Percentiles rank a stretch among this genome's conserved stretches.
phyloP scores from a whole-genome alignment of 495 filamentous ascomycete species.

The Xylaria acuta region DNA sequence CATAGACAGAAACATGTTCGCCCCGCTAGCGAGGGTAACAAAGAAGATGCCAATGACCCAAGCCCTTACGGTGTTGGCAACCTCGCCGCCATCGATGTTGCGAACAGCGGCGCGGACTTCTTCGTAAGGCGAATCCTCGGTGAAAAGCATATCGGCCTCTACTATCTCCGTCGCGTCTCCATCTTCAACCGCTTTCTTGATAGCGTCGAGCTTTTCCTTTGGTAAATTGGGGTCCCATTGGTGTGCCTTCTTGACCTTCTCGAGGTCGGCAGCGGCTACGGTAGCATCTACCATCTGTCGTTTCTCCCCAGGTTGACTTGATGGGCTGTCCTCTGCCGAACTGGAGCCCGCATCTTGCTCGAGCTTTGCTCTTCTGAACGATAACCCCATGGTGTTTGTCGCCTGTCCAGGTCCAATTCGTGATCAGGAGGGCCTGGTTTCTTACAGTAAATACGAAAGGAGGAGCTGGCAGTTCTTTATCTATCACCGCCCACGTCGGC shows the following conservation, averaged over 20 bases:
- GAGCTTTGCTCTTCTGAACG: neutral
- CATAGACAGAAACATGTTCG: constrained; percentile 68
- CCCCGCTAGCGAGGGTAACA: constrained; percentile 58
- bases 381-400: constrained; percentile 15
- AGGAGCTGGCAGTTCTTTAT: constrained; percentile 5
- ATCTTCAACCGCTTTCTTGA: constrained; percentile 48
- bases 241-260: constrained; percentile 39
- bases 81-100: constrained; percentile 61
- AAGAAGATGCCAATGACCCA: constrained; percentile 67
- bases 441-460: too few relatives aligned
- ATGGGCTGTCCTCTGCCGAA: neutral
- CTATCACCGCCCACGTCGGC: neutral
- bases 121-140: constrained; percentile 44
- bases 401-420: neutral
- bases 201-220: constrained; percentile 39
- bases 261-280: constrained; percentile 34
- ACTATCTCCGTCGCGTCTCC: constrained; percentile 44
- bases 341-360: constrained; percentile 3
- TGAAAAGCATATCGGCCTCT: constrained; percentile 37
- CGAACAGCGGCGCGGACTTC: constrained; percentile 61
- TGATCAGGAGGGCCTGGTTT: neutral
- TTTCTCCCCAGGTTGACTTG: neutral
- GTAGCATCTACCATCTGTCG: constrained; percentile 26
- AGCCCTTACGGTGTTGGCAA: constrained; percentile 67
- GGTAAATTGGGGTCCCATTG: constrained; percentile 46